These are phyloP conservation scores for Aphanomyces stellatus DNA, from an alignment of 352 stramenopile genomes.

Conservation along the genomic window DNA sequence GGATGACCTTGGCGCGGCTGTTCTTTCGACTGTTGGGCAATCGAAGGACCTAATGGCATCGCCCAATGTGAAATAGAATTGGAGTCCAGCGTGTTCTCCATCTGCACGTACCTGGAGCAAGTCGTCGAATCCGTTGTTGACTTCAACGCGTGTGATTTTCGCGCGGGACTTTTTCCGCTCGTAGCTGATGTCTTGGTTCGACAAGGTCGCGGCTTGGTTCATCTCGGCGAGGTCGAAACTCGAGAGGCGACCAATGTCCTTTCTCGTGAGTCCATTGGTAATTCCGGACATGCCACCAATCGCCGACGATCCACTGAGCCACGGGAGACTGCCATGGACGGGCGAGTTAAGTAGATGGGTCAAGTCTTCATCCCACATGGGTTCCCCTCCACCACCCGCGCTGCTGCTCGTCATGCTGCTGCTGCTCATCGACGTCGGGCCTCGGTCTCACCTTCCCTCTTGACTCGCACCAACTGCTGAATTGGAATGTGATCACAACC, in stretches of 20 bases:
- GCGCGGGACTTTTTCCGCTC: slow-evolving; percentile 15
- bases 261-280: neutral
- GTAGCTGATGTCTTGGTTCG: slow-evolving; percentile 14
- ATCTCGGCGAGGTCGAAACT: slow-evolving; percentile 9
- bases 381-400: neutral
- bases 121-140: slow-evolving; percentile 14
- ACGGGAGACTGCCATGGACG: neutral
- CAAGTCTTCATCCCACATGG: slow-evolving; percentile 10
- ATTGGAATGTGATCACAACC: no score
- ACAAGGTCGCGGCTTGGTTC: neutral
- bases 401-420: no score
- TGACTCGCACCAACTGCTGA: neutral
- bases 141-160: slow-evolving; percentile 12
- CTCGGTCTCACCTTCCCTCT: neutral
- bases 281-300: neutral
- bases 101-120: slow-evolving; percentile 7
- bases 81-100: no score
- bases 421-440: neutral
- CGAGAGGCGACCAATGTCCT: slow-evolving; percentile 1
- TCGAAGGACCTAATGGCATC: neutral
- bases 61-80: no score
- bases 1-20: slow-evolving; percentile 12
- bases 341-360: neutral
- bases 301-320: neutral
- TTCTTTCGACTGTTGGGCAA: slow-evolving; percentile 18